These are phyloP conservation scores for Staphylotrichum tortipilum DNA, from an alignment of 495 filamentous ascomycete species.

Conservation along the genomic window DNA sequence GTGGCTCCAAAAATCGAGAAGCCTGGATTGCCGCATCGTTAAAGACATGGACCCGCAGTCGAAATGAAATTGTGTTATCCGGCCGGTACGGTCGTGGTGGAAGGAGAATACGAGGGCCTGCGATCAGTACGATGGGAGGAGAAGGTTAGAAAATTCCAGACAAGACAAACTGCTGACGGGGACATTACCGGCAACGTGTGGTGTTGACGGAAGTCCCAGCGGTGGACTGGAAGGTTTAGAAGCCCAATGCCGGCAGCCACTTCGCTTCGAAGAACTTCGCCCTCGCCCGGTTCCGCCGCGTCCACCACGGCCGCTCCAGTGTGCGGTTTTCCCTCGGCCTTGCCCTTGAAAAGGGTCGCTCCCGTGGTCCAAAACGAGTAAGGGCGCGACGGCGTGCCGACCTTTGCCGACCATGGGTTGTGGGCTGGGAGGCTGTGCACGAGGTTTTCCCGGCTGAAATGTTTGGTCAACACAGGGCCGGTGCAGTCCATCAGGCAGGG, in stretches of 20 bases:
- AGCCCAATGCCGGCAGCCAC: neutral
- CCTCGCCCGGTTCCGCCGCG: neutral
- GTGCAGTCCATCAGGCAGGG: too few relatives aligned
- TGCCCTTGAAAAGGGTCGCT: too few relatives aligned
- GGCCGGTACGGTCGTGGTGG: neutral
- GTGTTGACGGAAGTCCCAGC: neutral
- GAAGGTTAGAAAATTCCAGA: too few relatives aligned
- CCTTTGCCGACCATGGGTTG: too few relatives aligned
- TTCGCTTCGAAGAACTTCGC: neutral
- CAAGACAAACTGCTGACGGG: too few relatives aligned
- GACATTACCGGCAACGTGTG: neutral
- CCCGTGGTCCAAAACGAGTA: too few relatives aligned
- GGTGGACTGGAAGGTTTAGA: neutral
- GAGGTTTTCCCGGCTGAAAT: too few relatives aligned
- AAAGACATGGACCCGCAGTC: neutral
- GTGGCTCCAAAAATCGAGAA: neutral
- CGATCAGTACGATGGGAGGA: too few relatives aligned
- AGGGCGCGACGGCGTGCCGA: too few relatives aligned
- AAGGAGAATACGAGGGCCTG: constrained; percentile 4
- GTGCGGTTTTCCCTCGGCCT: too few relatives aligned
- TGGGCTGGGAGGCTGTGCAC: too few relatives aligned
- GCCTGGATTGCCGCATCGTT: neutral
- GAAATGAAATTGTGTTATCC: neutral
- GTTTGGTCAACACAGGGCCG: too few relatives aligned
- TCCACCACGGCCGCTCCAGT: neutral